Base-by-base conservation (phyloP, 208 protist genomes). In the Trichomonas vaginalis region DNA sequence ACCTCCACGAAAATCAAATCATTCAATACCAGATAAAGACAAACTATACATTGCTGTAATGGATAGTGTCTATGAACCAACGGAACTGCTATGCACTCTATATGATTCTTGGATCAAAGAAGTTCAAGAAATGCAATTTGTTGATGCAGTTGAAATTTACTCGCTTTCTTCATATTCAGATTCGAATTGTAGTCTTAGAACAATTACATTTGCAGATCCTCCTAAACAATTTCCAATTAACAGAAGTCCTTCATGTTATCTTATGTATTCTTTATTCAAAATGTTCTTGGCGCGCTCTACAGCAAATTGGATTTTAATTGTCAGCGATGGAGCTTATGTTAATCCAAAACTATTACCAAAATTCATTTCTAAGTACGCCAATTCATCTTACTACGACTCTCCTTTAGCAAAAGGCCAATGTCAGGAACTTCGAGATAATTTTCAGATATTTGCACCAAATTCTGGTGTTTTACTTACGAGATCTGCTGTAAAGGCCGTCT, bases 81-180 rank as follows among this genome's bases (percentile, higher is more conserved):
- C 82, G 0, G 40, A 88, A 45, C 10, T 47, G 27, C 32, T 45
- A 9, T 88, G 82, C 82, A 4, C 32, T 45, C 32, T 88, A 27
- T 15, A 46, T 45, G 12, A 88, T 17, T 35, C 82, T 14, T 88
- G 82, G 82, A 40, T 88, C 0, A 46, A 88, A 47, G 82, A 88
- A n/a, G 40, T 47, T 14, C 15, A 40, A 47, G 0, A 46, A 88
- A 32, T 47, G 0, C 14, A 37, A 32, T 88, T 88, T 47, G 40
- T 88, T n/a, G 82, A 88, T 47, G 82, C 40, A 14, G 82, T 88
- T 88, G 82, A 88, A 88, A 47, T 88, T 10, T 88, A 88, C 47
- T 88, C 82, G 1, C 42, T 45, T 23, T 35, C 39, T 88, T 88
- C 82, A 45, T 88, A 45, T 32, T 6, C 8, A 88, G 39, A 88